Conservation (phyloP, 2,329 filamentous ascomycete species). For the Scytalidium sp. region DNA sequence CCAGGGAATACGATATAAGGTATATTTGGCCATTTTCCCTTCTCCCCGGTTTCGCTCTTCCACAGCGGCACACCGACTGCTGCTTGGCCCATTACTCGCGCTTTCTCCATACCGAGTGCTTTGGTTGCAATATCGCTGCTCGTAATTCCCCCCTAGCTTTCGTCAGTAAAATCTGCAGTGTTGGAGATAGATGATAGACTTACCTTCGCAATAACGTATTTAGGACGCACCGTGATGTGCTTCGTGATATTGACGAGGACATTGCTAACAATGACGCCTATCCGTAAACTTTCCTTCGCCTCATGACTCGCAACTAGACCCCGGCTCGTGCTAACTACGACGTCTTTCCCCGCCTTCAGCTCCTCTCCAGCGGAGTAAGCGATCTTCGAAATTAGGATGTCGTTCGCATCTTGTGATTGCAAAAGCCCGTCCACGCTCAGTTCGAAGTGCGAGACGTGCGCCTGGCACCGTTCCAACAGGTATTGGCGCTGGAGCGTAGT, state of each 20-base stretch:
- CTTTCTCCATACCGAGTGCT: constrained; percentile 49
- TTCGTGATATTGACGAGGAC: constrained; percentile 48
- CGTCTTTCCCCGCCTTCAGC: constrained; percentile 45
- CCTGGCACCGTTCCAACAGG: constrained; percentile 35
- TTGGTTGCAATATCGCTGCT: constrained; percentile 57
- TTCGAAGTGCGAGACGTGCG: constrained; percentile 41
- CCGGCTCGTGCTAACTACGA: constrained; percentile 57
- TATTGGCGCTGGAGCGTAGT: constrained; percentile 52
- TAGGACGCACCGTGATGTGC: constrained; percentile 42
- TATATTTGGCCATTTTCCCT: constrained; percentile 46
- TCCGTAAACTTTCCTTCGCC: constrained; percentile 48
- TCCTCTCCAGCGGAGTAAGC: constrained; percentile 33
- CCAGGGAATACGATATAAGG: constrained; percentile 58
- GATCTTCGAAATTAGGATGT: constrained; percentile 29
- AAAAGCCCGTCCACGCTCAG: constrained; percentile 47
- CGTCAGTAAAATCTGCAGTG: background rate
- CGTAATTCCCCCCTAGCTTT: constrained; percentile 52
- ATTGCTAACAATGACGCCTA: constrained; percentile 49
- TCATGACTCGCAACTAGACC: constrained; percentile 47
- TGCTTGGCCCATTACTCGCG: constrained; percentile 54
- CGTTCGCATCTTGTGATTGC: no score
- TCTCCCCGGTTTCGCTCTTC: constrained; percentile 49
- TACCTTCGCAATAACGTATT: constrained; percentile 55
- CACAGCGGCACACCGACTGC: constrained; percentile 56
- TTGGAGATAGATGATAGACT: background rate